Percentiles rank a stretch among this genome's conserved stretches.
Evolutionary conservation across 371 early-diverging fungal species (phyloP).

Genomic region (Phascolomyces articulosus): DNA sequence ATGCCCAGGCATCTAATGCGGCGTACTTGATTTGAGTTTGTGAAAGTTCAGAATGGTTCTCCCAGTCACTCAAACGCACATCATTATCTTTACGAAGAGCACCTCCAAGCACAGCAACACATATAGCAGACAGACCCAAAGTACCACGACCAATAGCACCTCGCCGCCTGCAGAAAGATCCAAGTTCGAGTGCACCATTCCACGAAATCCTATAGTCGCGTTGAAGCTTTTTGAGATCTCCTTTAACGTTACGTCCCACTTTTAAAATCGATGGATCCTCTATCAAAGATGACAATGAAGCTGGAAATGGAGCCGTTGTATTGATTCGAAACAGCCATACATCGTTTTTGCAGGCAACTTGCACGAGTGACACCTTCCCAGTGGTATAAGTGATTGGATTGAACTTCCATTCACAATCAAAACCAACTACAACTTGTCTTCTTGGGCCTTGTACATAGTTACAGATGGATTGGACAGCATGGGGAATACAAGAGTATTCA

Average conservation of each 20-base stretch:
- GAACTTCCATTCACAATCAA: conserved; percentile 1
- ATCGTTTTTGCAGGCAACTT: background rate
- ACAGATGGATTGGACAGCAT: background rate
- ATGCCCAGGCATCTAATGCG: background rate
- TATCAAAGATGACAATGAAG: background rate
- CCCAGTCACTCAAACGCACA: background rate
- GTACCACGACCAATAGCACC: background rate
- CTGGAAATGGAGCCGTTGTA: background rate
- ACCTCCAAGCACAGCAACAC: background rate
- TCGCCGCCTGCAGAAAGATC: background rate
- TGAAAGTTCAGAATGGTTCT: background rate
- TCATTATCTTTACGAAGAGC: background rate
- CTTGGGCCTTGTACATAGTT: background rate
- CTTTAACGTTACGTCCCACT: background rate
- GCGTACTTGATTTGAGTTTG: background rate
- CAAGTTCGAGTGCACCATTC: background rate
- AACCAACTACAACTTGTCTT: background rate
- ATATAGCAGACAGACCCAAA: background rate
- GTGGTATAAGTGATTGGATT: background rate
- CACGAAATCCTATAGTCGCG: background rate
- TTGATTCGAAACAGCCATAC: background rate
- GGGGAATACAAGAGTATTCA: background rate
- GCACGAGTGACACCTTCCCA: background rate
- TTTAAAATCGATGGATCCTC: background rate
- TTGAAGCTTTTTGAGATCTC: background rate